phyloP scores from a whole-genome alignment of 192 early-diverging fungal genomes.

The Coemansia sp. region DNA sequence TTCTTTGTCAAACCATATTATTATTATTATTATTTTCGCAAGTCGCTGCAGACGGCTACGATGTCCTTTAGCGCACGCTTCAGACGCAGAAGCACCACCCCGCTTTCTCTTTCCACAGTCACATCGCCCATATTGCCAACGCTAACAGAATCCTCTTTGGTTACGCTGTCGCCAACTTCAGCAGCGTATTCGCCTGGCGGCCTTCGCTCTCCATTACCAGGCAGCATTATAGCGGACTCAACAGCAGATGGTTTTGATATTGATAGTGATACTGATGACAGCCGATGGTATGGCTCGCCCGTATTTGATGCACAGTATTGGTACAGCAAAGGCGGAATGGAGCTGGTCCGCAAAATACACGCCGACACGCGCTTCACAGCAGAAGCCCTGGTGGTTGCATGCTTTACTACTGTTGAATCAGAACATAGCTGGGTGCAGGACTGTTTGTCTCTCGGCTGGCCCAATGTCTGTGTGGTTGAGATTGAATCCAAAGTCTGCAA shows the following conservation, averaged over 20 bases:
- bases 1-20: neutral
- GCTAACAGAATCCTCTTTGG: neutral
- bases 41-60: conserved; percentile 3
- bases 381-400: conserved; percentile 31
- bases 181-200: neutral
- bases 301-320: conserved; percentile 46
- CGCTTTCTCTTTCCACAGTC: conserved; percentile 12
- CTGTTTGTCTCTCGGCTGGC: conserved; percentile 46
- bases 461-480: conserved; percentile 28
- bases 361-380: conserved; percentile 14
- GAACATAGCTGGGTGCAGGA: conserved; percentile 26
- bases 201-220: conserved; percentile 1
- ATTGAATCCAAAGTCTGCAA: conserved; percentile 33
- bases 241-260: neutral
- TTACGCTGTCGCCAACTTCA: conserved; percentile 1
- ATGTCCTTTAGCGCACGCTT: conserved; percentile 30
- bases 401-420: conserved; percentile 5
- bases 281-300: conserved; percentile 38
- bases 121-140: conserved; percentile 8
- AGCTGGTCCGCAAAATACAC: conserved; percentile 39
- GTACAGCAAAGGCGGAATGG: conserved; percentile 41
- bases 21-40: neutral
- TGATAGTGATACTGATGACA: conserved; percentile 2
- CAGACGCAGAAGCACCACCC: conserved; percentile 26
- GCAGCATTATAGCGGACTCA: neutral